phyloP scores from a whole-genome alignment of 352 stramenopile genomes.

The Phytophthora citricola region DNA sequence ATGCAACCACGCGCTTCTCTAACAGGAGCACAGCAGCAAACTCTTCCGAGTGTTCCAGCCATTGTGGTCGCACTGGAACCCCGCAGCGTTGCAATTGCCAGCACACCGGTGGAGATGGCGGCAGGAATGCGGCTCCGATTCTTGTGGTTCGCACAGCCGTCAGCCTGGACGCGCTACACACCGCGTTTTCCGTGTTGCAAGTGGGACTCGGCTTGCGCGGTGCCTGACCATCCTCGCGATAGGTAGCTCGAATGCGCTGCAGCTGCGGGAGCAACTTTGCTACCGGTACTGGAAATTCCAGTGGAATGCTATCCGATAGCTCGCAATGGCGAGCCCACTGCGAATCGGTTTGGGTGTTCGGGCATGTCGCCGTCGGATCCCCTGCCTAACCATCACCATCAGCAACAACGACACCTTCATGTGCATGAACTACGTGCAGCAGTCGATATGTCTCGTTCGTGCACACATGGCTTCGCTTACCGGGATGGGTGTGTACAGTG shows the following conservation, averaged over 20 bases:
- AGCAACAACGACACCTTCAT: not conserved
- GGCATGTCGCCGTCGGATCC: not conserved
- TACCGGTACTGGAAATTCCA: not conserved
- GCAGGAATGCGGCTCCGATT: constrained; percentile 8
- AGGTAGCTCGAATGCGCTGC: constrained; percentile 3
- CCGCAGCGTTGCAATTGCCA: not conserved
- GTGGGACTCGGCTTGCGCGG: constrained; percentile 7
- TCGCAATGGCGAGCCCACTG: not conserved
- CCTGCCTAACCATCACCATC: too few relatives aligned
- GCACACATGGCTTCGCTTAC: constrained; percentile 14
- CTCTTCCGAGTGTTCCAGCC: not conserved
- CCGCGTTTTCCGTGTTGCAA: constrained; percentile 34
- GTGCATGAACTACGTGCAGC: not conserved
- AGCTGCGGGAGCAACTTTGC: not conserved
- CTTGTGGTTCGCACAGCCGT: constrained; percentile 10
- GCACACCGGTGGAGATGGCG: not conserved
- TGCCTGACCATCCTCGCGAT: constrained; percentile 3
- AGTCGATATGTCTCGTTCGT: constrained; percentile 1
- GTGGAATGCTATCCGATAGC: constrained; percentile 2
- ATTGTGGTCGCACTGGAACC: not conserved
- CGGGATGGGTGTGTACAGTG: not conserved
- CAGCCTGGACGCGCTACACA: constrained; percentile 14
- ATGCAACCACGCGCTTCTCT: not conserved
- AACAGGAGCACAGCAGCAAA: not conserved
- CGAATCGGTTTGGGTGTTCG: not conserved